phyloP scores from a whole-genome alignment of 352 stramenopile genomes.

The Globisporangium solare region DNA sequence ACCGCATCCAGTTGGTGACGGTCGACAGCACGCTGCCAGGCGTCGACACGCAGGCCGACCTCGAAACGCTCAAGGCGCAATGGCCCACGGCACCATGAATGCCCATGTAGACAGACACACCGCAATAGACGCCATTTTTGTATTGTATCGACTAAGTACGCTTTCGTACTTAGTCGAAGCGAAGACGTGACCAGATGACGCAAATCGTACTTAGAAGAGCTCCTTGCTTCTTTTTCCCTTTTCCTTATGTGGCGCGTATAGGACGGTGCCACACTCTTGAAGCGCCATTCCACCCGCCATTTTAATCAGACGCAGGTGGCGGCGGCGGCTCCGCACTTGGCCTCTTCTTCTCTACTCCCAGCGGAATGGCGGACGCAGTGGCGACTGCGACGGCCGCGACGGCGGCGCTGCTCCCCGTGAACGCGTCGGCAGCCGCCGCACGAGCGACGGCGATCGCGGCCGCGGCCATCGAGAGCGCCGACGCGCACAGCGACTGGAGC shows the following conservation, averaged over 20 bases:
- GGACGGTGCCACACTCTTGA: too few relatives aligned
- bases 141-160: too few relatives aligned
- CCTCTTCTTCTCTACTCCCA: too few relatives aligned
- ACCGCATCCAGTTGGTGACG: constrained; percentile 63
- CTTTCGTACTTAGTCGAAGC: too few relatives aligned
- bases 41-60: constrained; percentile 64
- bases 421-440: constrained; percentile 12
- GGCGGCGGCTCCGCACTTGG: background rate
- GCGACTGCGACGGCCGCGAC: constrained; percentile 22
- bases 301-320: background rate
- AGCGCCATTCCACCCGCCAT: background rate
- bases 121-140: too few relatives aligned
- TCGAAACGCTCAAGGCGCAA: constrained; percentile 42
- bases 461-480: constrained; percentile 14
- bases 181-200: too few relatives aligned
- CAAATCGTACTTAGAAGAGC: too few relatives aligned
- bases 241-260: too few relatives aligned
- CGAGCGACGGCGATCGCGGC: constrained; percentile 15
- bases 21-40: constrained; percentile 60
- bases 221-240: too few relatives aligned
- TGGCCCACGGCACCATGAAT: constrained; percentile 8
- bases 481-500: constrained; percentile 49
- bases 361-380: constrained; percentile 1
- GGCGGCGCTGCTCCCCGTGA: constrained; percentile 11
- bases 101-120: too few relatives aligned